Evolutionary conservation across 2,329 filamentous ascomycete species (phyloP).

Genomic region (Colletotrichum orbiculare): DNA sequence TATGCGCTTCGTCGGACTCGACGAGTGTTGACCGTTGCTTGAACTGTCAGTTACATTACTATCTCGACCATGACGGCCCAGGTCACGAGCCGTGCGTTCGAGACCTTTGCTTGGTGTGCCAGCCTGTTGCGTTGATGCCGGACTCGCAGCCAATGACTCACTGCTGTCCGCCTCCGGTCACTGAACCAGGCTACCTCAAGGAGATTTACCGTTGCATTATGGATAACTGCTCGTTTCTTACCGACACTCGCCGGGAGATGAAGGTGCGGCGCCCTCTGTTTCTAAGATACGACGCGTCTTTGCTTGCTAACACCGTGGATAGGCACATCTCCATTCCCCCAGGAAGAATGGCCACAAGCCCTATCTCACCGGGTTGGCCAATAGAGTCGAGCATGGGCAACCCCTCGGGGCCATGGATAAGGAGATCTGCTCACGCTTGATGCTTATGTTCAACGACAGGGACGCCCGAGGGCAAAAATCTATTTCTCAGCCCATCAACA

Average conservation of each 20-base stretch:
- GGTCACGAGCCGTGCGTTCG: slow-evolving; percentile 34
- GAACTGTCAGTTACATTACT: slow-evolving; percentile 30
- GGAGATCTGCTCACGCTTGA: slow-evolving; percentile 30
- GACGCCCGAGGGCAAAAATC: slow-evolving; percentile 33
- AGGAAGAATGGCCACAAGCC: slow-evolving; percentile 34
- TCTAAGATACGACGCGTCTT: background rate
- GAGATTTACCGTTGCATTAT: slow-evolving; percentile 36
- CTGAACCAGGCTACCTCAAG: slow-evolving; percentile 31
- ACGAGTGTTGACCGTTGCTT: slow-evolving; percentile 11
- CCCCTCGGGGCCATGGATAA: slow-evolving; percentile 33
- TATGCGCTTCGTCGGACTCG: background rate
- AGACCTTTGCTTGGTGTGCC: slow-evolving; percentile 31
- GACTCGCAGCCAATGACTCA: slow-evolving; percentile 31
- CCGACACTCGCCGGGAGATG: slow-evolving; percentile 33
- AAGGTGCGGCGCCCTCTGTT: slow-evolving; percentile 15
- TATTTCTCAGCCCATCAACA: slow-evolving; percentile 31
- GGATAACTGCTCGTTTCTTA: slow-evolving; percentile 34
- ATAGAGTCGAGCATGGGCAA: slow-evolving; percentile 24
- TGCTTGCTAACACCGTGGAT: background rate
- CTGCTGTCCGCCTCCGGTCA: slow-evolving; percentile 33
- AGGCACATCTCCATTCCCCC: slow-evolving; percentile 32
- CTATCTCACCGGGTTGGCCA: slow-evolving; percentile 23
- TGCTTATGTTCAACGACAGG: slow-evolving; percentile 36
- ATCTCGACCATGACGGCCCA: slow-evolving; percentile 34
- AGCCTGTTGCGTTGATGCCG: slow-evolving; percentile 25